Base-by-base conservation (phyloP, 2,329 filamentous ascomycete species). In the Penicillium glabrum region DNA sequence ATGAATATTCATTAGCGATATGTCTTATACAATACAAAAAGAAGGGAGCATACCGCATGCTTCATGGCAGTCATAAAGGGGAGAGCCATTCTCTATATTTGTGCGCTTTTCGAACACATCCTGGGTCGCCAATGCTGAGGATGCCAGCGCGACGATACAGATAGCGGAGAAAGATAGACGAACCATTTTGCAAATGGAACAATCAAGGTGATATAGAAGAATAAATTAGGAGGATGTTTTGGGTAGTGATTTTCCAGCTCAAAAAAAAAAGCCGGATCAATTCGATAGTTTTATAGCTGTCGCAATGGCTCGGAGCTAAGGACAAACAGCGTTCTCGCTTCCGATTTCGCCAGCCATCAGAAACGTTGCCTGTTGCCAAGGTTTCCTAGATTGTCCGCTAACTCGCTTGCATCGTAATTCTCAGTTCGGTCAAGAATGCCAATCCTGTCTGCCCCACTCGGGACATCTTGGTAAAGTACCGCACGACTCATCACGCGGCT, bases 1-100 rank as follows among this genome's bases (percentile, higher is more conserved):
- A 8, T 9, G 10, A 9, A 9, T 37, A 37, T 3, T 29, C 3
- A 1, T 49, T 35, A 35, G 46, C 35, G 11, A 60, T 54, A 31
- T 14, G 41, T 57, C 3, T 27, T 3, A 3, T 37, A n/a, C 1
- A 37, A n/a, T 0, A 10, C n/a, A n/a, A 11, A 19, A 3, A 9
- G 16, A 9, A 1, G 29, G 16, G 3, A 35, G 58, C 9, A 65
- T 64, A 75, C 72, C 72, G 56, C 72, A 75, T 51, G 69, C 62
- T 10, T 65, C 64, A 49, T 74, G 72, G 29, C 72, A 74, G 3
- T 74, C 63, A 51, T 74, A 74, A n/a, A 67, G 57, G 5, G 69
- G 67, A 24, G 66, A 69, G 7, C 68, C 71, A 1, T 67, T 67
- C 19, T 59, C 49, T 4, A 51, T 51, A n/a, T 26, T 45, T 49